A percentile compares a stretch with the other conserved stretches of the same genome.
Evolutionary conservation across 192 early-diverging fungal genomes (phyloP).

Genomic region (Linnemannia exigua): DNA sequence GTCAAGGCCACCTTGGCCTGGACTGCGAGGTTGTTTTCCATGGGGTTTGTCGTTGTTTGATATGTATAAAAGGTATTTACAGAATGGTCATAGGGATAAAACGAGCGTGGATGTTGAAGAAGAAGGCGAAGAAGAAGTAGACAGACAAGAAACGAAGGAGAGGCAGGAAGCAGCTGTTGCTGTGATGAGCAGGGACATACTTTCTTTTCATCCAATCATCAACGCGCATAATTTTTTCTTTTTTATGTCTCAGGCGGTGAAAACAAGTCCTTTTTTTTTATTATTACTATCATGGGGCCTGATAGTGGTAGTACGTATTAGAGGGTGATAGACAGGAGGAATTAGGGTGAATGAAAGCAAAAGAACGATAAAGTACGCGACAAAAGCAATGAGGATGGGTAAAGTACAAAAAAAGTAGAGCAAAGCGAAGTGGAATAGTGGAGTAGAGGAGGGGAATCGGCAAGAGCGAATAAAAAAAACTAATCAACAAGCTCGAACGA

Average conservation of each 20-base stretch:
- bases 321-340: background rate
- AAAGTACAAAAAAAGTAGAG: background rate
- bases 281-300: background rate
- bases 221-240: background rate
- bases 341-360: background rate
- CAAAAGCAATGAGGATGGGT: background rate
- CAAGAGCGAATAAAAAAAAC: background rate
- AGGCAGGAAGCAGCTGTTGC: background rate
- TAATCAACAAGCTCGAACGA: constrained; percentile 54
- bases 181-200: no score
- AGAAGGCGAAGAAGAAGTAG: background rate
- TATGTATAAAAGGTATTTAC: background rate
- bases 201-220: background rate
- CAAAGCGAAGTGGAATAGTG: background rate
- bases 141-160: background rate
- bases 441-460: background rate
- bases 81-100: background rate
- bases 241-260: background rate
- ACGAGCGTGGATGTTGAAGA: background rate
- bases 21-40: background rate
- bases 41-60: background rate
- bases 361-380: background rate
- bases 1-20: background rate
- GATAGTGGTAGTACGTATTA: background rate
- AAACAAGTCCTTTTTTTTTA: background rate